Conservation (phyloP, 2,329 filamentous ascomycete genomes). For the Colletotrichum horii region DNA sequence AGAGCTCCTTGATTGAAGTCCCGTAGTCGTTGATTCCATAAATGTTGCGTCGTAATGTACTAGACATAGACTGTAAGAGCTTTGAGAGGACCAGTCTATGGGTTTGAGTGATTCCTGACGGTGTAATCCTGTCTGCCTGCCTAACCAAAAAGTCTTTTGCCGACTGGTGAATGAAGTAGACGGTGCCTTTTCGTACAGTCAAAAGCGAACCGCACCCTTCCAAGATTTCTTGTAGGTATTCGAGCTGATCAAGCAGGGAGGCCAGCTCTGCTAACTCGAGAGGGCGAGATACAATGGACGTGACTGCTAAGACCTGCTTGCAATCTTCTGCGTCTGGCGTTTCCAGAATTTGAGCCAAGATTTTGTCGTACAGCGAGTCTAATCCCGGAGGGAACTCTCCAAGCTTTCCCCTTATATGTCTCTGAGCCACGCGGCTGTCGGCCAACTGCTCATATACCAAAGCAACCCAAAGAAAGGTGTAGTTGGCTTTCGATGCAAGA, state of each 20-base stretch:
- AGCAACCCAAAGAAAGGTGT: slow-evolving; percentile 45
- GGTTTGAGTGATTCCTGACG: slow-evolving; percentile 24
- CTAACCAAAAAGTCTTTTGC: slow-evolving; percentile 44
- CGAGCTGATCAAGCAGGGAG: slow-evolving; percentile 21
- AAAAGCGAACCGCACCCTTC: slow-evolving; percentile 26
- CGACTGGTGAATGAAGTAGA: slow-evolving; percentile 49
- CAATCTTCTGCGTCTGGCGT: slow-evolving; percentile 33
- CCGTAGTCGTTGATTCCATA: too few species aligned
- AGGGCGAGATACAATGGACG: slow-evolving; percentile 37
- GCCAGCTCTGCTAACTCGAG: slow-evolving; percentile 34
- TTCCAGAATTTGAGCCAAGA: slow-evolving; percentile 37
- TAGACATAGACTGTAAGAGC: slow-evolving; percentile 38
- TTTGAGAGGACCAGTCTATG: slow-evolving; percentile 35
- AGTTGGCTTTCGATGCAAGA: slow-evolving; percentile 36
- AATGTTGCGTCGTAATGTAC: too few species aligned
- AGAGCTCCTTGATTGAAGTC: too few species aligned
- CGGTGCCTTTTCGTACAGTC: slow-evolving; percentile 25
- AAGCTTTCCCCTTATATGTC: background rate
- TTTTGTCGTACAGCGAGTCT: slow-evolving; percentile 39
- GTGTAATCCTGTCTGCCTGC: slow-evolving; percentile 31
- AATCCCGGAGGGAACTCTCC: slow-evolving; percentile 38
- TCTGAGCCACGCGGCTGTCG: background rate
- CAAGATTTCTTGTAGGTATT: background rate
- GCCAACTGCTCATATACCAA: slow-evolving; percentile 22
- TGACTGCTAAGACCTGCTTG: slow-evolving; percentile 36